A percentile compares a stretch with the other conserved stretches of the same genome.
Evolutionary conservation across 108 stramenopile genomes (phyloP).

Genomic region (Parietichytrium sp.): DNA sequence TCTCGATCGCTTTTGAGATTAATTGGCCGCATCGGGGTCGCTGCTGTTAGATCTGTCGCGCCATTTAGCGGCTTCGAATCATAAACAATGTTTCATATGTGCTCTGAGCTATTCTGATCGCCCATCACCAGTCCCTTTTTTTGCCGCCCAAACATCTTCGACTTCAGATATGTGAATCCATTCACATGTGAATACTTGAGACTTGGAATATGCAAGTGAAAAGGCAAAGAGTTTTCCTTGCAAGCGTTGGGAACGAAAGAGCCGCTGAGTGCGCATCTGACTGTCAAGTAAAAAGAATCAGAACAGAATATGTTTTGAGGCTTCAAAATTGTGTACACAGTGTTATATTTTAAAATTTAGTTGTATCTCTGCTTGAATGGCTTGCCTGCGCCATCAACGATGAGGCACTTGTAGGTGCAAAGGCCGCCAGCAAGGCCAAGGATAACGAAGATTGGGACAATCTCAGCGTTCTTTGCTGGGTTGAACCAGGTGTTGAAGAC

Average conservation of each 20-base stretch:
- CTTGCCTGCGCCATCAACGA: conserved; percentile 32
- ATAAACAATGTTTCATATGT: no score
- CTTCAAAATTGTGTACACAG: no score
- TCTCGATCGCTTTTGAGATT: no score
- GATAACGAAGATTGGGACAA: conserved; percentile 34
- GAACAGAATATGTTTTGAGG: background rate
- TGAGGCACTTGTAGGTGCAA: conserved; percentile 32
- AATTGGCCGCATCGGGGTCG: no score
- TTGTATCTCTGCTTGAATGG: background rate
- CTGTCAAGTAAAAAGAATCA: background rate
- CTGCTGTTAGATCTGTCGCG: no score
- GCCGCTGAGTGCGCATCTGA: background rate
- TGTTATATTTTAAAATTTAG: background rate
- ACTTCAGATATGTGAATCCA: no score
- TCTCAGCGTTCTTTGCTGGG: background rate
- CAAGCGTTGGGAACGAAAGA: background rate
- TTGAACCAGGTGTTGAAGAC: conserved; percentile 23
- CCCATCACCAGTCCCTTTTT: no score
- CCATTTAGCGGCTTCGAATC: no score
- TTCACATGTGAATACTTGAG: background rate
- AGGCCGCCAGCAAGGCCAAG: conserved; percentile 29
- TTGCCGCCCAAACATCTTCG: no score
- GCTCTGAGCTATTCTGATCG: no score
- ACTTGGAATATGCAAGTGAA: background rate
- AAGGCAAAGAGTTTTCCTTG: background rate